These are phyloP conservation scores for Lenwebbia sp. DNA, from an alignment of 345 rosid genomes.

Conservation along the genomic window DNA sequence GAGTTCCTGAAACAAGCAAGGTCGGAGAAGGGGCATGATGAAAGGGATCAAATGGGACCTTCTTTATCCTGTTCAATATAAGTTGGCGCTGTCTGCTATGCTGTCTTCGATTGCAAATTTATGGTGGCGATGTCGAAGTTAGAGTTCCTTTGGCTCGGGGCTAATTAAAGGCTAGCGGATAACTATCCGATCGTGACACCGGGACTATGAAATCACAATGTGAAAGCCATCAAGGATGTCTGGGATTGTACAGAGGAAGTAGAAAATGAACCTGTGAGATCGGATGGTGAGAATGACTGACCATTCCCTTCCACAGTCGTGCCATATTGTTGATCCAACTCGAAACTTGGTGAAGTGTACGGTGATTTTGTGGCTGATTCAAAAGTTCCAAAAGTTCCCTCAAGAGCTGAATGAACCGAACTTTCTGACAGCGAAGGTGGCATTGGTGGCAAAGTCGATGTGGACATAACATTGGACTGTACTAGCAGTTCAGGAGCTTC, in stretches of 20 bases:
- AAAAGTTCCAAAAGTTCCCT: background rate
- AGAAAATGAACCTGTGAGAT: background rate
- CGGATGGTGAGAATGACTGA: background rate
- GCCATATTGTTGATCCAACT: background rate
- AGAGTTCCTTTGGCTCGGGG: background rate
- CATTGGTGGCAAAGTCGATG: background rate
- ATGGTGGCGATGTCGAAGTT: background rate
- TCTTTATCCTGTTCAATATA: background rate
- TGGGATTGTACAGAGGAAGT: too few relatives aligned
- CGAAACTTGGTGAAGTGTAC: background rate
- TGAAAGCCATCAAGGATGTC: too few relatives aligned
- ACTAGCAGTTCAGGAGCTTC: constrained; percentile 32
- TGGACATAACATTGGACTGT: too few relatives aligned
- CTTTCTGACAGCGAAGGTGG: background rate
- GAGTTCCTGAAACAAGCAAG: background rate
- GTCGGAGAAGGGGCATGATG: background rate
- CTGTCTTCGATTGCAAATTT: too few relatives aligned
- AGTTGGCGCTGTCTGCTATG: background rate
- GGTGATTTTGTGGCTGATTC: background rate
- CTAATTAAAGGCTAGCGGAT: too few relatives aligned
- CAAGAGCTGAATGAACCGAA: background rate
- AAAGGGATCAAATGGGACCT: background rate
- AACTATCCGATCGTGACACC: too few relatives aligned
- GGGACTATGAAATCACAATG: background rate
- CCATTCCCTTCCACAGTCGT: background rate